phyloP scores from a whole-genome alignment of 2,329 filamentous ascomycete genomes.

The Aureobasidium melanogenum region DNA sequence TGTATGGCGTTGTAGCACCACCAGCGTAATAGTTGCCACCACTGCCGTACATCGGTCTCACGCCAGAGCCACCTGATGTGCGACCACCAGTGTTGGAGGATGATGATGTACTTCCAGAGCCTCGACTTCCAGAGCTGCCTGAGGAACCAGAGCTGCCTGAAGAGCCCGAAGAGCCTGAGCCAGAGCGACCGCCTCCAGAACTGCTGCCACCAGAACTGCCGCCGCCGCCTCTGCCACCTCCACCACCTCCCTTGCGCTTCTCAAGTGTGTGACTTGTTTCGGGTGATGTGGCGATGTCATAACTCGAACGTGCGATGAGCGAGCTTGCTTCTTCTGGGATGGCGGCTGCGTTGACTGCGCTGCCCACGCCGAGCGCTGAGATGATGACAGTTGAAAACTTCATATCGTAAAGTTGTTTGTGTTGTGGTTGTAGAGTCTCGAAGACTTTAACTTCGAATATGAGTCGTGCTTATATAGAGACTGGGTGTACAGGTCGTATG shows the following conservation, averaged over 20 bases:
- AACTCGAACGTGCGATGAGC: not conserved
- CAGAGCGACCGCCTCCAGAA: conserved; percentile 16
- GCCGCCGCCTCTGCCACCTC: conserved; percentile 35
- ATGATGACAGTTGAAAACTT: conserved; percentile 4
- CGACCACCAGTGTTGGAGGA: not conserved
- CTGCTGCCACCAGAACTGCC: conserved; percentile 23
- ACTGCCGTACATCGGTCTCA: conserved; percentile 49
- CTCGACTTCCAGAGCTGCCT: conserved; percentile 9
- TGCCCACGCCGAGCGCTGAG: not conserved
- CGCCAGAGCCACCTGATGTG: conserved; percentile 51
- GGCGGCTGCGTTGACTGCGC: conserved; percentile 2
- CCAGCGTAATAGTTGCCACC: conserved; percentile 59
- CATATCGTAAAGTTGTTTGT: not conserved
- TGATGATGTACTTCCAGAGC: not conserved
- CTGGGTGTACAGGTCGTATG: not conserved
- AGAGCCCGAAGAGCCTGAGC: conserved; percentile 5
- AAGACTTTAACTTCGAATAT: not conserved
- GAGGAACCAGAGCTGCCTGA: conserved; percentile 8
- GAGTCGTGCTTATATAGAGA: not conserved
- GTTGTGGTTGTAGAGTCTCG: not conserved
- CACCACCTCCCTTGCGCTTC: conserved; percentile 41
- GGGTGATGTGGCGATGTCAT: conserved; percentile 14
- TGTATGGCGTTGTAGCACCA: conserved; percentile 54
- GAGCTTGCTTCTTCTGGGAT: conserved; percentile 10
- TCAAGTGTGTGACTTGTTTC: conserved; percentile 26